Evolutionary conservation across 768 basidiomycete genomes (phyloP).

Genomic region (Xerocomus brunneocitrinus): DNA sequence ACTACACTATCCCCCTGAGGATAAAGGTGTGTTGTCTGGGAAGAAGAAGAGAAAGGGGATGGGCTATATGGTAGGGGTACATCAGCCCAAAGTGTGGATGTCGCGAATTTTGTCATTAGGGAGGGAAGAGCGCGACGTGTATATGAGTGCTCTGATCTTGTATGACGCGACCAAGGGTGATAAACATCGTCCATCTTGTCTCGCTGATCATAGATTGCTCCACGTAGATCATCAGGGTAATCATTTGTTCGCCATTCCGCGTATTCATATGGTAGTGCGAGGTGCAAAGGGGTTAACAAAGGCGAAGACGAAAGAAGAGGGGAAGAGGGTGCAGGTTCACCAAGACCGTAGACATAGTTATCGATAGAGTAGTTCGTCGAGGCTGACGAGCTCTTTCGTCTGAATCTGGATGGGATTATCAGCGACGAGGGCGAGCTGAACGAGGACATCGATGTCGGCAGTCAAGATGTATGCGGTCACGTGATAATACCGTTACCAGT

Average conservation of each 20-base stretch:
- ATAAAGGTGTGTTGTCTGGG: neutral
- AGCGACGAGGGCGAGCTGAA: conserved; percentile 6
- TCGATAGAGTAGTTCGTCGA: conserved; percentile 10
- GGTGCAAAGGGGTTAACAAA: conserved; percentile 11
- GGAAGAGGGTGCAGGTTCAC: conserved; percentile 10
- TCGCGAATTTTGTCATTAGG: conserved; percentile 14
- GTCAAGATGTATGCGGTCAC: conserved; percentile 30
- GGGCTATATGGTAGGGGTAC: neutral
- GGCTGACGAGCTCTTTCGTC: conserved; percentile 21
- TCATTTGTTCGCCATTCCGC: conserved; percentile 2
- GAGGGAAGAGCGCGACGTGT: conserved; percentile 14
- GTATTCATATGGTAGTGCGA: conserved; percentile 4
- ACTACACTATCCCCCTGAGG: conserved; percentile 15
- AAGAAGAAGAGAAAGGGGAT: neutral
- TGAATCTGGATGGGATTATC: conserved; percentile 17
- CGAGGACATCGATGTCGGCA: conserved; percentile 27
- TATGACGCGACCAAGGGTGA: conserved; percentile 4
- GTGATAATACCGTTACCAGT: conserved; percentile 19
- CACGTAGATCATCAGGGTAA: neutral
- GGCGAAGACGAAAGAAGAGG: conserved; percentile 21
- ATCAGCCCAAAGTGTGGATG: conserved; percentile 2
- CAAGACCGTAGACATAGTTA: neutral
- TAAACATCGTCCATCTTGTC: neutral
- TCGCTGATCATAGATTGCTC: neutral
- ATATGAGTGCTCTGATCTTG: neutral